Evolutionary conservation across 208 protist genomes (phyloP).

Genomic region (Crithidia mellificae): DNA sequence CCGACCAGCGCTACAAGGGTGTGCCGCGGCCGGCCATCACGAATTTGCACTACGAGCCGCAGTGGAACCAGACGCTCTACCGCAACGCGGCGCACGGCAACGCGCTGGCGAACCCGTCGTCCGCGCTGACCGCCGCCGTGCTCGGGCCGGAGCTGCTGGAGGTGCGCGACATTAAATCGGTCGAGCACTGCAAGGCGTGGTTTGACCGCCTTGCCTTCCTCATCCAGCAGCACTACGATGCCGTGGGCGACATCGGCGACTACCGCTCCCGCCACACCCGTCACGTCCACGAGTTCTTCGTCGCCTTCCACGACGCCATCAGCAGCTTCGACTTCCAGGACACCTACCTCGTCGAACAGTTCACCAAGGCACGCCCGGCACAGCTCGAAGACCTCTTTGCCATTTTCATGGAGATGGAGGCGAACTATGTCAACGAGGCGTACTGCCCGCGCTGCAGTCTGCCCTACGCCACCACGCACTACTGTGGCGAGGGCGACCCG

Average conservation of each 20-base stretch:
- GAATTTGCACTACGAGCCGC: conserved; percentile 84
- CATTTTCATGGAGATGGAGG: conserved; percentile 92
- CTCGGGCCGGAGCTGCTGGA: conserved; percentile 74
- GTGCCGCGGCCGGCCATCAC: conserved; percentile 65
- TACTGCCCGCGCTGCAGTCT: conserved; percentile 89
- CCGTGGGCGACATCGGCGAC: conserved; percentile 82
- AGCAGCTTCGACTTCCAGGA: conserved; percentile 88
- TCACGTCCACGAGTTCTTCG: conserved; percentile 89
- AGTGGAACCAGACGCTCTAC: conserved; percentile 82
- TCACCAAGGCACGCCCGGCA: conserved; percentile 57
- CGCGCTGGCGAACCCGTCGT: conserved; percentile 64
- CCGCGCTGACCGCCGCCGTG: conserved; percentile 64
- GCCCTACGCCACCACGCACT: conserved; percentile 77
- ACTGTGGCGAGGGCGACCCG: conserved; percentile 83
- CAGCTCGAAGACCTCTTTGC: conserved; percentile 81
- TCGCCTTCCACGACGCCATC: conserved; percentile 85
- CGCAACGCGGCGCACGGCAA: conserved; percentile 55
- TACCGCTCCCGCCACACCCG: conserved; percentile 82
- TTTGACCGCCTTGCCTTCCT: conserved; percentile 78
- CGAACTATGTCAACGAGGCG: conserved; percentile 80
- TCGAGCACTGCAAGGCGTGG: conserved; percentile 88
- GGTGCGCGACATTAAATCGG: conserved; percentile 78
- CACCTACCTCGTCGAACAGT: conserved; percentile 66
- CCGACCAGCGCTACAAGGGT: conserved; percentile 79
- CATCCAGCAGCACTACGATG: conserved; percentile 85